Base-by-base conservation (phyloP, 2,329 filamentous ascomycete genomes). In the Coleophoma eucalyptorum region DNA sequence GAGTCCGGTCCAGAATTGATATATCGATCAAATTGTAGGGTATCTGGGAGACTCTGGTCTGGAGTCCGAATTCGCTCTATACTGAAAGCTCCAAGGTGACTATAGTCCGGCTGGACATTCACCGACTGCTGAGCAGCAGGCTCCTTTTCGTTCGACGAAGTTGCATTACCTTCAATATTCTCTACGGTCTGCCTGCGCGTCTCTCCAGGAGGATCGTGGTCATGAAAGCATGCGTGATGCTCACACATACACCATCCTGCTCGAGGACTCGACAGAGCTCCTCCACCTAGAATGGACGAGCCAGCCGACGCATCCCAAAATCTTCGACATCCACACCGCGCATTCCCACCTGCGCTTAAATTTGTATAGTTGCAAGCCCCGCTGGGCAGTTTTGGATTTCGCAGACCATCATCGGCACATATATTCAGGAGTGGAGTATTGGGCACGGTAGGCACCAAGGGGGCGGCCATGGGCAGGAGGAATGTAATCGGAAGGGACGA, bases 151-250 rank as follows among this genome's bases (percentile, higher is more conserved):
- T 31, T 56, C 49, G 10, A 33, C n/a, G 48, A 43, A 26, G 20
- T 43, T 20, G 51, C 41, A 46, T 56, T 53, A 46, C 43, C 48
- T 46, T 41, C 51, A 31, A 37, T 37, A 26, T 26, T 3, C 35
- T 49, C 46, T 12, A 21, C 37, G 40, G 41, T 46, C 32, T 54
- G 46, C 42, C 19, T 8, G 15, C 40, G n/a, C 12, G n/a, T 6
- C n/a, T 32, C 40, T 31, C 40, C 52, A 46, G 53, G 51, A 32
- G 58, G 50, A 35, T 54, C 55, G 48, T 54, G 51, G 45, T 70
- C 65, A 65, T 81, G 78, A 60, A 75, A 81, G 63, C 78, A 81
- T 6, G 77, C 77, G 69, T 81, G 78, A 62, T 81, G 78, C 38
- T 74, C 74, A 58, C 78, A 81, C 50, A 76, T 72, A 64, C 78